phyloP scores from a whole-genome alignment of 495 filamentous ascomycete genomes.

The Xylona heveae region DNA sequence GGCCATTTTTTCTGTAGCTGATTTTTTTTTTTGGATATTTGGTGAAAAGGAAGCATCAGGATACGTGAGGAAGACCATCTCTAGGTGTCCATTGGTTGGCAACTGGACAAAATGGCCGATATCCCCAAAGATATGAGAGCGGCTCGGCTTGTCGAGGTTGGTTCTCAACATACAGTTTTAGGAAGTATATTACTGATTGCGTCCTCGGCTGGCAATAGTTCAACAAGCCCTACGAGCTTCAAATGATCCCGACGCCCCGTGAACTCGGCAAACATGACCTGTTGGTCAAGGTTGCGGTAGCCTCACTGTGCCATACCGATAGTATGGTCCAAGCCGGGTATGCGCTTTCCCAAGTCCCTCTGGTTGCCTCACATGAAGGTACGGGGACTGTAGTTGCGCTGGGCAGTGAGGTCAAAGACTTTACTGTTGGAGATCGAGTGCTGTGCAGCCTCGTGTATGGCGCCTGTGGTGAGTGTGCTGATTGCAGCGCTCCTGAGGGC shows the following conservation, averaged over 20 bases:
- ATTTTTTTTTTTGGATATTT: not conserved
- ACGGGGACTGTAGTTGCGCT: constrained; percentile 28
- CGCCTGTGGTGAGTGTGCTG: constrained; percentile 24
- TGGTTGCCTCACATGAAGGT: constrained; percentile 36
- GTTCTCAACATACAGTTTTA: not conserved
- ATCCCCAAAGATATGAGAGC: not conserved
- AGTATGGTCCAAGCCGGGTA: constrained; percentile 25
- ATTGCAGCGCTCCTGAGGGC: constrained; percentile 22
- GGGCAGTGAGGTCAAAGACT: constrained; percentile 21
- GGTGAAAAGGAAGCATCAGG: not conserved
- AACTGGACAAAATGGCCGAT: too few species aligned
- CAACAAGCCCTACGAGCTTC: constrained; percentile 27
- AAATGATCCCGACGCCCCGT: constrained; percentile 24
- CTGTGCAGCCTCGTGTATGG: constrained; percentile 25
- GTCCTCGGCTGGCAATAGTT: too few species aligned
- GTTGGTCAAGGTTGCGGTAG: constrained; percentile 34
- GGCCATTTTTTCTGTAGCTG: not conserved
- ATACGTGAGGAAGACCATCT: too few species aligned
- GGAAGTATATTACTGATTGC: not conserved
- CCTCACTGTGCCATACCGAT: constrained; percentile 40
- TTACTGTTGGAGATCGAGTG: constrained; percentile 25
- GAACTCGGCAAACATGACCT: constrained; percentile 25
- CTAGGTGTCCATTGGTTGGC: too few species aligned
- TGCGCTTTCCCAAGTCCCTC: constrained; percentile 21
- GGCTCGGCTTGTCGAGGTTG: not conserved